A percentile compares a stretch with the other conserved stretches of the same genome.
Evolutionary conservation across 2,329 filamentous ascomycete species (phyloP).

Genomic region (Talaromyces verruculosus): DNA sequence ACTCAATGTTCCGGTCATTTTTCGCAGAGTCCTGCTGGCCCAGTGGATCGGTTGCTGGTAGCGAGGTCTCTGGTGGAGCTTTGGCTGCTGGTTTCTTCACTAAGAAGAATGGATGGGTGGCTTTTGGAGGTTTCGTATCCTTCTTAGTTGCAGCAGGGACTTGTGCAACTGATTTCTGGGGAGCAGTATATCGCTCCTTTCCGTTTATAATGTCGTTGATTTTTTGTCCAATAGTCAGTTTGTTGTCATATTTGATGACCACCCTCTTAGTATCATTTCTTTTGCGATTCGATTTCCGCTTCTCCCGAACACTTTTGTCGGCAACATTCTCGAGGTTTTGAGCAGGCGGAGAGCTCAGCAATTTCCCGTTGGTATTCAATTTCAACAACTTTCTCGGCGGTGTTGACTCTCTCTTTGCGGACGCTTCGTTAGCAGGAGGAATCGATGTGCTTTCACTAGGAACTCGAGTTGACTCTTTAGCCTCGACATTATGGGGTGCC

Average conservation of each 20-base stretch:
- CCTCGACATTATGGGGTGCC: background rate
- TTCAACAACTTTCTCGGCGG: constrained; percentile 55
- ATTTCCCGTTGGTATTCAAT: constrained; percentile 45
- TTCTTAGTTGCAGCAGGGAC: constrained; percentile 24
- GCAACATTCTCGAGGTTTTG: constrained; percentile 20
- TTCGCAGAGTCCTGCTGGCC: background rate
- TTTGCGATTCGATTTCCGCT: constrained; percentile 37
- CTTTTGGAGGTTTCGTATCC: constrained; percentile 41
- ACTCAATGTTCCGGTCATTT: background rate
- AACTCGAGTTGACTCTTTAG: background rate
- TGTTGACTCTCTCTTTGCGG: constrained; percentile 29
- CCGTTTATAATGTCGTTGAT: constrained; percentile 63
- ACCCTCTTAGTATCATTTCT: constrained; percentile 47
- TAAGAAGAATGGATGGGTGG: constrained; percentile 69
- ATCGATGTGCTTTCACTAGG: background rate
- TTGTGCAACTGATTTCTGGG: constrained; percentile 26
- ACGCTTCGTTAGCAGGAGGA: constrained; percentile 4
- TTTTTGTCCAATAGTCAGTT: constrained; percentile 56
- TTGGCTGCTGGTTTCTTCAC: constrained; percentile 51
- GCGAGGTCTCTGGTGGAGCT: background rate
- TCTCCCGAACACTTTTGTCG: constrained; percentile 25
- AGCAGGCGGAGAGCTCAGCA: constrained; percentile 40
- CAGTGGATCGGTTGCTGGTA: background rate
- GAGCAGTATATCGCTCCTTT: constrained; percentile 31
- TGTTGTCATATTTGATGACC: constrained; percentile 60